These are phyloP conservation scores for Paramecium pentaurelia DNA, from an alignment of 73 alveolate species.

Conservation along the genomic window DNA sequence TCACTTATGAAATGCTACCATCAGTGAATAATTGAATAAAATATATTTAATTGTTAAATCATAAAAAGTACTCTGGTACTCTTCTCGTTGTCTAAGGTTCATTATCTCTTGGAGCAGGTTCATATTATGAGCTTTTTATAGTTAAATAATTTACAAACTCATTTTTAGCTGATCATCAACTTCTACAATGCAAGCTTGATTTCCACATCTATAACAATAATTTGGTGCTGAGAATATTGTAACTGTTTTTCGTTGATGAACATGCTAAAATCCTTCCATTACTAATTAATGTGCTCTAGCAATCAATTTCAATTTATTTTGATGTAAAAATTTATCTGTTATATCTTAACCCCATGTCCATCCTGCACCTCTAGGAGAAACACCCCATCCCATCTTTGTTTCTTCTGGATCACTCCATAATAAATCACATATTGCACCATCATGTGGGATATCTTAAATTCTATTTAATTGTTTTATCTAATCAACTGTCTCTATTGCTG, in stretches of 20 bases:
- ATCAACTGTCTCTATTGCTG: constrained; percentile 78
- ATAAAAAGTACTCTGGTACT: constrained; percentile 64
- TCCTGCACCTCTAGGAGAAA: constrained; percentile 81
- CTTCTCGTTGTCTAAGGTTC: constrained; percentile 63
- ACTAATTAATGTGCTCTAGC: constrained; percentile 79
- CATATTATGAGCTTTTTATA: constrained; percentile 47
- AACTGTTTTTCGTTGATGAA: constrained; percentile 78
- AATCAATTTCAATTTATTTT: constrained; percentile 55
- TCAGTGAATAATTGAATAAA: constrained; percentile 6
- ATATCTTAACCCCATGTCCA: constrained; percentile 78
- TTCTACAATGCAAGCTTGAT: constrained; percentile 78
- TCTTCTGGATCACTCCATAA: constrained; percentile 85
- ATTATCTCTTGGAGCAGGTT: constrained; percentile 65
- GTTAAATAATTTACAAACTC: constrained; percentile 15
- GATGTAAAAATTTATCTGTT: constrained; percentile 65
- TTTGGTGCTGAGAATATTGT: constrained; percentile 94
- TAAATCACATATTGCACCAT: constrained; percentile 86
- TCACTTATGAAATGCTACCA: constrained; percentile 40
- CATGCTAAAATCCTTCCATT: constrained; percentile 73
- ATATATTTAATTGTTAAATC: constrained; percentile 25
- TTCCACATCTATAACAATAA: constrained; percentile 95
- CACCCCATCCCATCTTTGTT: constrained; percentile 62
- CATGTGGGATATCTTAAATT: constrained; percentile 90
- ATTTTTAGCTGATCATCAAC: constrained; percentile 60
- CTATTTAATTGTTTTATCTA: constrained; percentile 72